phyloP scores from a whole-genome alignment of 1,284 basidiomycete genomes.

The Ceratobasidium sp. region DNA sequence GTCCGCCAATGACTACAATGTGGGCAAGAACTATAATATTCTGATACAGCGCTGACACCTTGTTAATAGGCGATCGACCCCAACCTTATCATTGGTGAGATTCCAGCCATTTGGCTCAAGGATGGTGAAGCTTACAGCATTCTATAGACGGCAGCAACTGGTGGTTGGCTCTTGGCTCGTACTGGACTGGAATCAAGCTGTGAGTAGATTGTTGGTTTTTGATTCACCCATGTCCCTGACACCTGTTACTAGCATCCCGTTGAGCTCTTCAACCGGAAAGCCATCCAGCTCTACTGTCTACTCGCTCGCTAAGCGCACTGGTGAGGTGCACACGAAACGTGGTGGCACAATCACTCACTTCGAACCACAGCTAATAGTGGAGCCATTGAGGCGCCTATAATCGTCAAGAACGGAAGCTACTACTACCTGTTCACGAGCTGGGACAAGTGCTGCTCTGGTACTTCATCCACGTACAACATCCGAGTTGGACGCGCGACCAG shows the following conservation, averaged over 20 bases:
- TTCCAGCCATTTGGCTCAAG: background rate
- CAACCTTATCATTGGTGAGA: slow-evolving; percentile 44
- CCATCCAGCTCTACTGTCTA: slow-evolving; percentile 57
- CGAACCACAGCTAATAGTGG: slow-evolving; percentile 13
- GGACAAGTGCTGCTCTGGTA: slow-evolving; percentile 67
- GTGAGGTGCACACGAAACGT: slow-evolving; percentile 12
- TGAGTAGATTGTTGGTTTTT: slow-evolving; percentile 55
- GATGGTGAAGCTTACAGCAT: background rate
- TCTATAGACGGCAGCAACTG: slow-evolving; percentile 47
- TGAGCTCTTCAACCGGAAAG: slow-evolving; percentile 60
- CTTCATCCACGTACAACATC: slow-evolving; percentile 67
- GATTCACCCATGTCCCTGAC: background rate
- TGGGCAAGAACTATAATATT: slow-evolving; percentile 51
- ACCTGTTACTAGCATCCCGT: slow-evolving; percentile 3
- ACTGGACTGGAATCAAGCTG: slow-evolving; percentile 49
- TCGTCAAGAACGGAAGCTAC: slow-evolving; percentile 61
- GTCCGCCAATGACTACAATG: slow-evolving; percentile 61
- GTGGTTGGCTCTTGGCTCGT: slow-evolving; percentile 50
- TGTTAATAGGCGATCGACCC: slow-evolving; percentile 64
- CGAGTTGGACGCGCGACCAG: slow-evolving; percentile 64
- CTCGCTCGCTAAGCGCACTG: slow-evolving; percentile 61
- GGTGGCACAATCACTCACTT: background rate
- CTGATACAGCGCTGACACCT: slow-evolving; percentile 11
- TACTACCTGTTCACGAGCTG: slow-evolving; percentile 69
- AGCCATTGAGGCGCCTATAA: slow-evolving; percentile 53